Base-by-base conservation (phyloP, 495 filamentous ascomycete genomes). In the Hypomontagnella monticulosa region DNA sequence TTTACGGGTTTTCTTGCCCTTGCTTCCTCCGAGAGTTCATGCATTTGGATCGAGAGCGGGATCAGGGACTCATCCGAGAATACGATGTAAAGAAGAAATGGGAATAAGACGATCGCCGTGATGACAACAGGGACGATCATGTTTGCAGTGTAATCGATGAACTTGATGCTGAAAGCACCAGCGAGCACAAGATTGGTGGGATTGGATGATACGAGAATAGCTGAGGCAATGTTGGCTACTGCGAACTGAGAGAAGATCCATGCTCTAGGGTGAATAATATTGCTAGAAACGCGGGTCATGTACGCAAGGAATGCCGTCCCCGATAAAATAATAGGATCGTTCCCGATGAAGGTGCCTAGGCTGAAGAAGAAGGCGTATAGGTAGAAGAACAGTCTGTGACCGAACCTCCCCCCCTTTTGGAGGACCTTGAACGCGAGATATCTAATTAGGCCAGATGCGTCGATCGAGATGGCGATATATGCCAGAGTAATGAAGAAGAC, bases 401-500 rank as follows among this genome's bases (percentile, higher is more conserved):
- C 88, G 19, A 79, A 79, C 19, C 79, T 77, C n/a, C 87, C 87
- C 30, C 82, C 86, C 70, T 79, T 83, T 66, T 87, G 81, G n/a
- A 89, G 81, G 1, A 90, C 88, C 57, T 83, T 88, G 78, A 88
- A 89, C 0, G 88, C 87, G 44, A 90, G 72, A 49, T 78, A 90
- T 41, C 86, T 70, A 64, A 90, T 89, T 6, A 89, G 75, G 15
- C 88, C 88, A 3, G 88, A 89, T 1, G 87, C 87, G 64, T 90
- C 88, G 70, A 90, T 87, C 3, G 88, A 90, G 57, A 90, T 90
- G 51, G 88, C 88, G 66, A 90, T 89, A 73, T 90, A 90, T 3
- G 88, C 87, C n/a, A 89, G 76, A 0, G 88, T 86, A 52, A 89
- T 78, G 76, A 90, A 90, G 74, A 90, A 89, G 34, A 75, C 71